phyloP scores from a whole-genome alignment of 768 basidiomycete species.

The Mycena albidolilacea region DNA sequence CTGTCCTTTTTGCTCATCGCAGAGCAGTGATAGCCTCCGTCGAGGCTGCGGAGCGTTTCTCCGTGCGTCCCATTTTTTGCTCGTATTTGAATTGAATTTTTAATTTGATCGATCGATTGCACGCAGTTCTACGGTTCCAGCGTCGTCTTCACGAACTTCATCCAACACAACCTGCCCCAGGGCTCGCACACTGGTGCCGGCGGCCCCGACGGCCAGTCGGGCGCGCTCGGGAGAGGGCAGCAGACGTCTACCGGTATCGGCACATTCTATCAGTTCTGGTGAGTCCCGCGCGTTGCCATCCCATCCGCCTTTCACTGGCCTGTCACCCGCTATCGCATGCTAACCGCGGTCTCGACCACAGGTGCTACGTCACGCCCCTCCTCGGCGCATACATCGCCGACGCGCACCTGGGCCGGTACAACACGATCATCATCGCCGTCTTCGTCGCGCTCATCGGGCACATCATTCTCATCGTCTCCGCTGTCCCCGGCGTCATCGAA shows the following conservation, averaged over 20 bases:
- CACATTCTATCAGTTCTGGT: too few relatives aligned
- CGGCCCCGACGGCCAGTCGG: conserved; percentile 68
- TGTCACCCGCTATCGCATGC: conserved; percentile 51
- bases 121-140: conserved; percentile 35
- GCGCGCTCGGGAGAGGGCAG: conserved; percentile 78
- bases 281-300: too few relatives aligned
- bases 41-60: conserved; percentile 84
- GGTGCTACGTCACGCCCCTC: conserved; percentile 64
- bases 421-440: conserved; percentile 76
- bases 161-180: conserved; percentile 77
- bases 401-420: conserved; percentile 80
- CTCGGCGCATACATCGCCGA: conserved; percentile 77
- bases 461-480: not conserved
- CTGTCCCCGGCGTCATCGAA: conserved; percentile 54
- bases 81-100: too few relatives aligned
- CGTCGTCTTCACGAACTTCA: conserved; percentile 70
- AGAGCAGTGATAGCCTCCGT: conserved; percentile 74
- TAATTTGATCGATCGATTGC: conserved; percentile 48
- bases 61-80: conserved; percentile 40
- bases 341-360: too few relatives aligned
- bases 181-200: conserved; percentile 79
- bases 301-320: too few relatives aligned
- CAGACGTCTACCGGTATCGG: conserved; percentile 80
- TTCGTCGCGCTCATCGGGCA: conserved; percentile 75
- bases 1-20: not conserved